Conservation (phyloP, 2,329 filamentous ascomycete species). For the Clonostachys solani region DNA sequence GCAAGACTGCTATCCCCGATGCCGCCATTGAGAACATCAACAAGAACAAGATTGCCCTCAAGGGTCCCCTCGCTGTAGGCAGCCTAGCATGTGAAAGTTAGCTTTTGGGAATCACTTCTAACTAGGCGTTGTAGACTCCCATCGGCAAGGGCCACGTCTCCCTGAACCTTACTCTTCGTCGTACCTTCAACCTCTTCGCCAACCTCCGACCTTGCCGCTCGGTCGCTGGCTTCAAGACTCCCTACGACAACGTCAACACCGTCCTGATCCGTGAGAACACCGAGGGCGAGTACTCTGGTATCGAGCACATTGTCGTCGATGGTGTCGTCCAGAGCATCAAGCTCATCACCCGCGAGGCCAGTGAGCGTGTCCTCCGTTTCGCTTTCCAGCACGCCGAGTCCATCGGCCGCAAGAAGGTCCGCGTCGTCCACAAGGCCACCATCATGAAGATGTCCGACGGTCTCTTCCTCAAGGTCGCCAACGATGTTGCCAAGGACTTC, state of each 20-base stretch:
- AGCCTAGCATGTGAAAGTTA: neutral
- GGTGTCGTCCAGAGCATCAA: constrained; percentile 99
- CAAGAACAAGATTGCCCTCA: constrained; percentile 95
- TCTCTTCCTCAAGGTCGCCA: constrained; percentile 87
- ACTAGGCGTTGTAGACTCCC: constrained; percentile 60
- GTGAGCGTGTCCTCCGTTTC: constrained; percentile 91
- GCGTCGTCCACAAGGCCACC: constrained; percentile 98
- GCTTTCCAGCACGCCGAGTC: constrained; percentile 97
- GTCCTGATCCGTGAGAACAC: constrained; percentile 99
- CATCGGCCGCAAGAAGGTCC: constrained; percentile 93
- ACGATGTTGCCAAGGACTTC: constrained; percentile 90
- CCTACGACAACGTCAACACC: constrained; percentile 95
- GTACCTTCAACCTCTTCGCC: constrained; percentile 99
- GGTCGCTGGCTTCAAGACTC: constrained; percentile 96
- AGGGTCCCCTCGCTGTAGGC: constrained; percentile 91
- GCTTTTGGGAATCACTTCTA: too few species aligned
- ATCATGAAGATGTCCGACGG: constrained; percentile 99
- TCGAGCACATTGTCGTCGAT: constrained; percentile 97
- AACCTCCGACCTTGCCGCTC: constrained; percentile 98
- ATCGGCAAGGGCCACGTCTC: constrained; percentile 99
- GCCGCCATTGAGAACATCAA: constrained; percentile 90
- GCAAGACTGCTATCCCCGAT: constrained; percentile 91
- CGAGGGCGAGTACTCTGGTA: constrained; percentile 98
- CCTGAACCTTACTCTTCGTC: constrained; percentile 95
- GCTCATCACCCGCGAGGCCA: constrained; percentile 94